Evolutionary conservation across 306 rosid genomes (phyloP).

Genomic region (Elaeagnus macrophylla): DNA sequence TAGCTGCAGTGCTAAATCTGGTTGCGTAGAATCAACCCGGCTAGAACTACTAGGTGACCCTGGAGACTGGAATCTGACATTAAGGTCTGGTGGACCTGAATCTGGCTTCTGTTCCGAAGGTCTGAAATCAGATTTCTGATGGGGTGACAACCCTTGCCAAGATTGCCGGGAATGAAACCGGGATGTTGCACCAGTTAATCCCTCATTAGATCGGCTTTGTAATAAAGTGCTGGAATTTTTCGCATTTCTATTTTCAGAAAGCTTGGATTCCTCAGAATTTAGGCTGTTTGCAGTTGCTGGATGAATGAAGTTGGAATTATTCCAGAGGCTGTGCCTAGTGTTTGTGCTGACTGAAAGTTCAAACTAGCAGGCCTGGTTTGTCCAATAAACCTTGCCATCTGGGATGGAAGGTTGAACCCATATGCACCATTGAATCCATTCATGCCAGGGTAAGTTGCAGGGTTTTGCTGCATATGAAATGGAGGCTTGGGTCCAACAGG

Average conservation of each 20-base stretch:
- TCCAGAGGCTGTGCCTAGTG: no score
- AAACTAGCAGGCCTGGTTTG: conserved; percentile 25
- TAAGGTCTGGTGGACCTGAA: conserved; percentile 52
- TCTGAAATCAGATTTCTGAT: conserved; percentile 19
- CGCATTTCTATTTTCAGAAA: no score
- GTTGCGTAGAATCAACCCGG: conserved; percentile 46
- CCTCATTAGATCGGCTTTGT: no score
- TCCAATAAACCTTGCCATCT: conserved; percentile 32
- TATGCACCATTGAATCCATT: conserved; percentile 36
- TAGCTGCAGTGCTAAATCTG: conserved; percentile 60
- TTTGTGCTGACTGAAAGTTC: conserved; percentile 30
- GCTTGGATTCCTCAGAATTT: no score
- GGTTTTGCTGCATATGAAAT: conserved; percentile 22
- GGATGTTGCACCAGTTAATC: not conserved
- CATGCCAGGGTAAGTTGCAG: conserved; percentile 24
- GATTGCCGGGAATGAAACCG: conserved; percentile 22
- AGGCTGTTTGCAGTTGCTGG: no score
- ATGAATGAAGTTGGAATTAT: no score
- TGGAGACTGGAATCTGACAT: conserved; percentile 51
- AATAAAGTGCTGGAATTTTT: no score
- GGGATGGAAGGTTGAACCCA: conserved; percentile 32
- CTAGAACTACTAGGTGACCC: conserved; percentile 57
- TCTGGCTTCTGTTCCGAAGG: conserved; percentile 29
- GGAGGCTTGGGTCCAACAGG: conserved; percentile 31
- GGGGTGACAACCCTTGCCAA: conserved; percentile 28